phyloP scores from a whole-genome alignment of 2,329 filamentous ascomycete species.

The Macrophomina tecta region DNA sequence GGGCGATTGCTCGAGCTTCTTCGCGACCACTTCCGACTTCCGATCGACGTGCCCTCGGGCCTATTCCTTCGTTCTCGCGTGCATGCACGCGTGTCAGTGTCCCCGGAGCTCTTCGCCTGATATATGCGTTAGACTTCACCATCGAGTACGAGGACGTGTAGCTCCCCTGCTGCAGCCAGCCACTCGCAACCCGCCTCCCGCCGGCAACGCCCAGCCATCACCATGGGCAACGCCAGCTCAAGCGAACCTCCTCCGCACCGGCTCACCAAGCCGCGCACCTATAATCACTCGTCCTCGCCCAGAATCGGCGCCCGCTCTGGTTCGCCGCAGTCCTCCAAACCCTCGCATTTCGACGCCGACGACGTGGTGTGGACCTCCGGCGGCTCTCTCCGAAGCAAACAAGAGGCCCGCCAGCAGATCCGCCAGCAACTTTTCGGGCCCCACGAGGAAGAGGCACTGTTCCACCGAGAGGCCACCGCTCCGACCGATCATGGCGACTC shows the following conservation, averaged over 20 bases:
- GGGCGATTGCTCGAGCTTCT: neutral
- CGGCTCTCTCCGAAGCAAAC: constrained; percentile 32
- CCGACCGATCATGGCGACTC: constrained; percentile 30
- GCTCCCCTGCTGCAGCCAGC: constrained; percentile 8
- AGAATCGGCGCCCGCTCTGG: neutral
- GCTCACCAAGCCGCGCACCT: constrained; percentile 22
- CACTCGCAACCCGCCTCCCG: neutral
- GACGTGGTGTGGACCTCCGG: constrained; percentile 22
- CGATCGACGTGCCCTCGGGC: constrained; percentile 1
- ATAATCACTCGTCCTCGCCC: constrained; percentile 19
- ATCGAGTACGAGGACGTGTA: neutral
- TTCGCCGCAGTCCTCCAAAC: neutral
- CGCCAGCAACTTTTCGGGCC: constrained; percentile 34
- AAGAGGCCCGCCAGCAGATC: constrained; percentile 38
- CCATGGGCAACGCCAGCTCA: constrained; percentile 16
- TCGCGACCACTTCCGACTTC: neutral
- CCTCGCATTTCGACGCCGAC: constrained; percentile 17
- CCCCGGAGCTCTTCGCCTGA: neutral
- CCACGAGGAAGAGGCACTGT: constrained; percentile 10
- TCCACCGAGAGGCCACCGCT: constrained; percentile 34
- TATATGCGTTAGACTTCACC: neutral
- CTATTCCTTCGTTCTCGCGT: neutral
- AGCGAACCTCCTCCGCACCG: constrained; percentile 5
- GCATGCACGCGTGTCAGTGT: constrained; percentile 2
- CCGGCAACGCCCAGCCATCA: constrained; percentile 18